Evolutionary conservation across 2,329 filamentous ascomycete species (phyloP).

Genomic region (Scolecobasidium constrictum): DNA sequence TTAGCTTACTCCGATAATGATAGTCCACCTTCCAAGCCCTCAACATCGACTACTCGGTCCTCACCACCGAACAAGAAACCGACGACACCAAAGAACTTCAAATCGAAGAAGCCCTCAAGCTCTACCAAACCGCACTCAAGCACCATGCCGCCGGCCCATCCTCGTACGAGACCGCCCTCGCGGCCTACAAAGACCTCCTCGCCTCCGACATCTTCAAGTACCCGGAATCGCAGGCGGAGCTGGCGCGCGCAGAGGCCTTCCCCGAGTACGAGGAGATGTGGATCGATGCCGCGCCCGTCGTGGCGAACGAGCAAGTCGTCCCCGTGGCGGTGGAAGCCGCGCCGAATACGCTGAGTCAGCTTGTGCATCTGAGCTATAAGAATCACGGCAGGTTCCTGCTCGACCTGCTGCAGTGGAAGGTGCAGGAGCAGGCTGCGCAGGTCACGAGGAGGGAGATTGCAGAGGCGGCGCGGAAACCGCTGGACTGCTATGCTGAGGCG

Average conservation of each 20-base stretch:
- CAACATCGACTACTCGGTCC: constrained; percentile 91
- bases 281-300: constrained; percentile 15
- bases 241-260: constrained; percentile 55
- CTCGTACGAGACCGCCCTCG: constrained; percentile 63
- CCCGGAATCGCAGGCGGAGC: constrained; percentile 76
- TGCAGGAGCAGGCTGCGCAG: constrained; percentile 17
- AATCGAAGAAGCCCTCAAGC: constrained; percentile 92
- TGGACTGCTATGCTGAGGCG: constrained; percentile 48
- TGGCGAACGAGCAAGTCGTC: constrained; percentile 30
- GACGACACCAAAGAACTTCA: constrained; percentile 94
- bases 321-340: constrained; percentile 56
- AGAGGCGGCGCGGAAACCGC: constrained; percentile 29
- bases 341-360: constrained; percentile 74
- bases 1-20: too few species aligned
- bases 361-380: constrained; percentile 87
- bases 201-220: constrained; percentile 90
- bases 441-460: constrained; percentile 14
- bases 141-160: constrained; percentile 77
- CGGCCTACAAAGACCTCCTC: constrained; percentile 78
- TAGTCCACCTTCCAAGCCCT: constrained; percentile 66
- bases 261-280: constrained; percentile 28
- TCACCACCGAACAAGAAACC: constrained; percentile 79
- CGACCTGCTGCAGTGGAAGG: constrained; percentile 54
- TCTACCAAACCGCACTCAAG: constrained; percentile 85
- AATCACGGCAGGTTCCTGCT: constrained; percentile 87